Evolutionary conservation across 176 grass and related monocot species (phyloP).

Genomic region (Zoysia pacifica): DNA sequence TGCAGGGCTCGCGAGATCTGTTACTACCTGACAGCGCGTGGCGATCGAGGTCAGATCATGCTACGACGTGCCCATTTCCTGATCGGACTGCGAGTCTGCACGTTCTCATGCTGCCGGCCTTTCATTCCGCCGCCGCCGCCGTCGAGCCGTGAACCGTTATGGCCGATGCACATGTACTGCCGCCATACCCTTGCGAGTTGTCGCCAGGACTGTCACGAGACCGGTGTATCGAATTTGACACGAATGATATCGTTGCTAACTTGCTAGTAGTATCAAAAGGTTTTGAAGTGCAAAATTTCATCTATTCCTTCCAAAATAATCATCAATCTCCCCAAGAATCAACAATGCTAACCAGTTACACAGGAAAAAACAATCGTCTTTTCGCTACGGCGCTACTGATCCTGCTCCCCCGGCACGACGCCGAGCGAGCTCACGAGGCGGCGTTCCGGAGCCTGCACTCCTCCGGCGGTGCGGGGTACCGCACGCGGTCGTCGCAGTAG

Average conservation of each 20-base stretch:
- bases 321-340: not conserved
- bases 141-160: not conserved
- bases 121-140: not conserved
- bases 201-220: not conserved
- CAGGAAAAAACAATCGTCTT: not conserved
- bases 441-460: conserved; percentile 57
- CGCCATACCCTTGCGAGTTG: no score
- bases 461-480: conserved; percentile 57
- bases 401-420: not conserved
- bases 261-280: no score
- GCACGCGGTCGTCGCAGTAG: conserved; percentile 78
- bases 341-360: not conserved
- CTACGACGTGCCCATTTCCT: conserved; percentile 27
- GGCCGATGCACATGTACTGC: no score
- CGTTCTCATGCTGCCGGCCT: not conserved
- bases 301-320: not conserved
- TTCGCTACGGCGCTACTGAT: not conserved
- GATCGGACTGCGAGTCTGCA: not conserved
- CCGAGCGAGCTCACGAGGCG: not conserved
- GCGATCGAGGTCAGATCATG: conserved; percentile 26
- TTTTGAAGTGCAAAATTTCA: not conserved
- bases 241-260: no score
- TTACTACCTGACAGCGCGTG: conserved; percentile 31
- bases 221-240: no score
- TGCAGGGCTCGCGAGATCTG: conserved; percentile 15